These are phyloP conservation scores for Lodderomyces parapsilosis DNA, from an alignment of 1,139 yeast genomes.

Conservation along the genomic window DNA sequence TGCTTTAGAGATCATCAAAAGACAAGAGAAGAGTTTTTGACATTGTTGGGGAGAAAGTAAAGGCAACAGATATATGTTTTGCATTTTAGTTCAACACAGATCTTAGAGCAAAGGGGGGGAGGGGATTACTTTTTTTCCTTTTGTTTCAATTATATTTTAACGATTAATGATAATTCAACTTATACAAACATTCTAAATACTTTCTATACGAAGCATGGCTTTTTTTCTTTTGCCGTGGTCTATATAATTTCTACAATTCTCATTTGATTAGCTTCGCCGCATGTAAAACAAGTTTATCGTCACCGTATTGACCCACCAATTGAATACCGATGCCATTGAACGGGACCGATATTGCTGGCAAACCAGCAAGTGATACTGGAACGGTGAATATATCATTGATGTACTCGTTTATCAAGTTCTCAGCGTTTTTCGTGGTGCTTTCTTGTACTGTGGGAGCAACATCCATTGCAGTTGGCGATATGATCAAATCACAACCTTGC, in stretches of 20 bases:
- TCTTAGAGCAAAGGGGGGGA: neutral
- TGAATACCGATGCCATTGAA: slow-evolving; percentile 57
- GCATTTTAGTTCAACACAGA: slow-evolving; percentile 2
- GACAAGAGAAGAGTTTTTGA: slow-evolving; percentile 93
- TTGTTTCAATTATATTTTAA: slow-evolving; percentile 12
- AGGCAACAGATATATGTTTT: slow-evolving; percentile 16
- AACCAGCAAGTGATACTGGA: slow-evolving; percentile 88
- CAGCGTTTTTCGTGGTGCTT: slow-evolving; percentile 27
- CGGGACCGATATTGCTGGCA: slow-evolving; percentile 84
- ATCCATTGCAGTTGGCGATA: slow-evolving; percentile 73
- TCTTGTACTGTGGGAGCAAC: slow-evolving; percentile 54
- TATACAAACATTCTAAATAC: slow-evolving; percentile 8
- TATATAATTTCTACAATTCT: neutral
- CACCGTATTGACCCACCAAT: slow-evolving; percentile 82
- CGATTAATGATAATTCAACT: slow-evolving; percentile 42
- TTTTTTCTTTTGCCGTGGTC: neutral
- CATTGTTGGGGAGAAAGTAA: slow-evolving; percentile 62
- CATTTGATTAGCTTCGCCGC: slow-evolving; percentile 18
- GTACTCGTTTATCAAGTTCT: slow-evolving; percentile 61
- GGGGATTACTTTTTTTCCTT: neutral
- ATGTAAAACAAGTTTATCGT: slow-evolving; percentile 62
- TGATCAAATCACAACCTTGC: slow-evolving; percentile 62
- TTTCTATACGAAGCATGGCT: slow-evolving; percentile 3
- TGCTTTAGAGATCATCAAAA: slow-evolving; percentile 90
- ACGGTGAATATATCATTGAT: slow-evolving; percentile 83